Evolutionary conservation across 2,329 filamentous ascomycete genomes (phyloP), one percentile per base, ranked within the genome.

Genomic region (Colletotrichum sansevieriae): DNA sequence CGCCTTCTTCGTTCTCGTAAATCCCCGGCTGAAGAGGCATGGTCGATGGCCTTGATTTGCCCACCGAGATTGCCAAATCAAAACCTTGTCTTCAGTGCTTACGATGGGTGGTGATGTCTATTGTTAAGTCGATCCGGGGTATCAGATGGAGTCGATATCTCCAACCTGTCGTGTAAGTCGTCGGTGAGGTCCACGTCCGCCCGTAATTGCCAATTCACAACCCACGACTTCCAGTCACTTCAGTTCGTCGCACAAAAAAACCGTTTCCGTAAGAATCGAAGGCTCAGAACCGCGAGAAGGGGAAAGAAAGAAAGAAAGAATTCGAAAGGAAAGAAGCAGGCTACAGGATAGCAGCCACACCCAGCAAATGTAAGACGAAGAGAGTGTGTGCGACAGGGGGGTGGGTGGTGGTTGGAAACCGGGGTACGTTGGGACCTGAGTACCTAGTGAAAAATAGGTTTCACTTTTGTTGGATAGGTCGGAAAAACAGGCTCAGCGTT

Each of bases 401-500:
- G 57, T n/a, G 10, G 29, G 57, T 15, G 33, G 20, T 25, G 37
- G 25, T 46, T 9, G 47, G 12, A 13, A n/a, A 47, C 41, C 43
- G 59, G 37, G 39, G 25, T 22, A 61, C 20, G 44, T 63, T 47
- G 60, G 58, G 33, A 46, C 58, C 18, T 15, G 18, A 20, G 37
- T 41, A 25, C 12, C 15, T 25, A 13, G 57, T 37, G 20, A 18
- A 39, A 47, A 57, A n/a, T 41, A 49, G 49, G 61, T 46, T 74
- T 60, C 44, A 12, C 35, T 65, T 51, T 54, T 55, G 65, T 68
- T 68, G 47, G 62, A 44, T 51, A 59, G 65, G 62, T 51, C 49
- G 35, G 33, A 6, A 15, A 33, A 55, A 59, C 39, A 25, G 22
- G 54, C 35, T 59, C 47, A 51, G 47, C 22, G 29, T 55, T 65